Evolutionary conservation across 768 basidiomycete species (phyloP).

Genomic region (Hysterangium stoloniferum): DNA sequence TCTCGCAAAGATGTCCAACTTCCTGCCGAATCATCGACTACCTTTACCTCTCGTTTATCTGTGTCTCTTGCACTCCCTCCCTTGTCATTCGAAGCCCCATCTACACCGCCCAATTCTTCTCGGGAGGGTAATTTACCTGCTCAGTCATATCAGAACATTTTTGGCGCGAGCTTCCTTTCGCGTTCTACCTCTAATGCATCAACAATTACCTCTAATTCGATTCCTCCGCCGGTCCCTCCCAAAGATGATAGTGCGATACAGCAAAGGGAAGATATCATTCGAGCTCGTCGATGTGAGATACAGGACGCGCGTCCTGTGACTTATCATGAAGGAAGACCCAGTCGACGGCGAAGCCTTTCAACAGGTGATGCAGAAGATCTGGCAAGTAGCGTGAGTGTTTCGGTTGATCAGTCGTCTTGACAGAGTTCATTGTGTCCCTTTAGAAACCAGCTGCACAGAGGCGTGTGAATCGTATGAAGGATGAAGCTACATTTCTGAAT

Average conservation of each 20-base stretch:
- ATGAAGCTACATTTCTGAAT: conserved; percentile 30
- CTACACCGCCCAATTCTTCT: background rate
- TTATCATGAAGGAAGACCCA: conserved; percentile 35
- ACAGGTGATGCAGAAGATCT: conserved; percentile 60
- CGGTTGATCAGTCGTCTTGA: conserved; percentile 17
- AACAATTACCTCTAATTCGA: background rate
- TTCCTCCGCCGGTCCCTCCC: conserved; percentile 8
- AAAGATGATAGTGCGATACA: conserved; percentile 8
- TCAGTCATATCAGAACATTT: background rate
- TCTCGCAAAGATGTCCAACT: background rate
- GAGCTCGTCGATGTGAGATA: conserved; percentile 4
- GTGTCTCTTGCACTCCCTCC: conserved; percentile 5
- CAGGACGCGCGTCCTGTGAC: background rate
- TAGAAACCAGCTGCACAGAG: conserved; percentile 8
- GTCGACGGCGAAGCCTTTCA: conserved; percentile 61
- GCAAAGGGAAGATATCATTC: conserved; percentile 10
- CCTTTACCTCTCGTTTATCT: background rate
- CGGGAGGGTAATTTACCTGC: background rate
- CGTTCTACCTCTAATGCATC: background rate
- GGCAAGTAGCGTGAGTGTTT: conserved; percentile 17
- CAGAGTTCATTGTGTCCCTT: background rate
- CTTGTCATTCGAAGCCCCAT: conserved; percentile 4
- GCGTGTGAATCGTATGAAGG: conserved; percentile 19
- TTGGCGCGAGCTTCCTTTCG: background rate
- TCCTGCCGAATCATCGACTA: background rate